Conservation (phyloP, 2,329 filamentous ascomycete genomes). For the Hypoxylon sp. region DNA sequence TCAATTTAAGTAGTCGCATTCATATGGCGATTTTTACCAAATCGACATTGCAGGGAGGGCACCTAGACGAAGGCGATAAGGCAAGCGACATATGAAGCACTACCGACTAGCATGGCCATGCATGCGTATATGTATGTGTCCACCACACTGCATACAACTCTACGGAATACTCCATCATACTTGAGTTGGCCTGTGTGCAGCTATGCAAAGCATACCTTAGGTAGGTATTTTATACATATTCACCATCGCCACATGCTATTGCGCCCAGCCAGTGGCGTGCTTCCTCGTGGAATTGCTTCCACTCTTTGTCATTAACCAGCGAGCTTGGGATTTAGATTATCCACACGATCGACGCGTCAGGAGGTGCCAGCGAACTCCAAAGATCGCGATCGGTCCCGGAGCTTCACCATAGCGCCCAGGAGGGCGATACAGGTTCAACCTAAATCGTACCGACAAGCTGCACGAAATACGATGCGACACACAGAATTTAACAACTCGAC, state of each 20-base stretch:
- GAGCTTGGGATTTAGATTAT: slow-evolving; percentile 18
- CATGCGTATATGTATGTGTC: slow-evolving; percentile 26
- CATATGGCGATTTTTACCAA: slow-evolving; percentile 5
- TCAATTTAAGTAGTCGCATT: slow-evolving; percentile 8
- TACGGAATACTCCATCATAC: slow-evolving; percentile 18
- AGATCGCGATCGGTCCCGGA: slow-evolving; percentile 34
- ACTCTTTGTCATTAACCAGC: slow-evolving; percentile 11
- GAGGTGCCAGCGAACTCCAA: slow-evolving; percentile 6
- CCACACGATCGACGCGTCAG: slow-evolving; percentile 25
- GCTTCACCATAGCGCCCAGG: slow-evolving; percentile 11
- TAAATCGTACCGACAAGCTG: slow-evolving; percentile 3
- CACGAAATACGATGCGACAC: slow-evolving; percentile 7
- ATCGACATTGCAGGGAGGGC: neutral
- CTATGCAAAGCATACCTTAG: slow-evolving; percentile 10
- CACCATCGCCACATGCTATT: slow-evolving; percentile 28
- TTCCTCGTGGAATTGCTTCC: slow-evolving; percentile 16
- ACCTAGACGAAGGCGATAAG: slow-evolving; percentile 34
- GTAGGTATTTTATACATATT: slow-evolving; percentile 7
- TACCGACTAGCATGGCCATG: slow-evolving; percentile 32
- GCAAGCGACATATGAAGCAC: slow-evolving; percentile 34
- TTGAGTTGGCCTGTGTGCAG: neutral
- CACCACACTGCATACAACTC: slow-evolving; percentile 26
- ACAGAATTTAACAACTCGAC: slow-evolving; percentile 6
- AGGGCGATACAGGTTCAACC: slow-evolving; percentile 16
- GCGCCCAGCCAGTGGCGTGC: slow-evolving; percentile 8